Conservation (phyloP, 2,329 filamentous ascomycete genomes). For the Penicillium glabrum region DNA sequence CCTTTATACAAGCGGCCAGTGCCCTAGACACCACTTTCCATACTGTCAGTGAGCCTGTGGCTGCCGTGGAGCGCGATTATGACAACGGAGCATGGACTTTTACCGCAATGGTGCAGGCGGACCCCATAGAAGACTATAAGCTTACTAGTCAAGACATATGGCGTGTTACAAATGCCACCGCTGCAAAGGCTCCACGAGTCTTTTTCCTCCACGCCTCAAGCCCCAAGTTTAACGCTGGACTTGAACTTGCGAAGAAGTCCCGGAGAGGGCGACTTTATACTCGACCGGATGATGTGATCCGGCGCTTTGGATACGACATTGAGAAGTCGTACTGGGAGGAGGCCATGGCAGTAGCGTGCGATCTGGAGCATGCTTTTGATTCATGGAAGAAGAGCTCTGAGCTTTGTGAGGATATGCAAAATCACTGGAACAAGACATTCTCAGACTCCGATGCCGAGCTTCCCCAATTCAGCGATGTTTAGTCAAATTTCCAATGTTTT, state of each 20-base stretch:
- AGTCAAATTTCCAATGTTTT: too few relatives aligned
- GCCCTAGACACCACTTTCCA: conserved; percentile 25
- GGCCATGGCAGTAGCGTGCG: conserved; percentile 29
- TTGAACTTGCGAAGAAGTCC: conserved; percentile 14
- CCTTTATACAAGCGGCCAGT: conserved; percentile 27
- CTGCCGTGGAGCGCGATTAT: background rate
- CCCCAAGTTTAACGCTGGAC: conserved; percentile 33
- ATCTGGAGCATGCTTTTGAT: conserved; percentile 24
- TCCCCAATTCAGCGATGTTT: too few relatives aligned
- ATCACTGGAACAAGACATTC: conserved; percentile 11
- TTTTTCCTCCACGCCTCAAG: conserved; percentile 35
- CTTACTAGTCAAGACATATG: conserved; percentile 20
- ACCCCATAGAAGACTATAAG: conserved; percentile 32
- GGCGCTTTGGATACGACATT: conserved; percentile 31
- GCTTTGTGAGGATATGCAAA: conserved; percentile 15
- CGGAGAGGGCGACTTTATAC: conserved; percentile 26
- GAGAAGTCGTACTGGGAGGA: conserved; percentile 34
- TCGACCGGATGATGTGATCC: conserved; percentile 20
- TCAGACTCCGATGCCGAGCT: too few relatives aligned
- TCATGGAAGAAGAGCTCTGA: conserved; percentile 21
- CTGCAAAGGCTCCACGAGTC: conserved; percentile 19
- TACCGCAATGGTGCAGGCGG: conserved; percentile 25
- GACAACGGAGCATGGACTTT: conserved; percentile 9
- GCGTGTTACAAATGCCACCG: conserved; percentile 18
- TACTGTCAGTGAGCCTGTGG: conserved; percentile 24